Conservation (phyloP, 1,284 basidiomycete species). For the Taiwanofungus camphoratus region DNA sequence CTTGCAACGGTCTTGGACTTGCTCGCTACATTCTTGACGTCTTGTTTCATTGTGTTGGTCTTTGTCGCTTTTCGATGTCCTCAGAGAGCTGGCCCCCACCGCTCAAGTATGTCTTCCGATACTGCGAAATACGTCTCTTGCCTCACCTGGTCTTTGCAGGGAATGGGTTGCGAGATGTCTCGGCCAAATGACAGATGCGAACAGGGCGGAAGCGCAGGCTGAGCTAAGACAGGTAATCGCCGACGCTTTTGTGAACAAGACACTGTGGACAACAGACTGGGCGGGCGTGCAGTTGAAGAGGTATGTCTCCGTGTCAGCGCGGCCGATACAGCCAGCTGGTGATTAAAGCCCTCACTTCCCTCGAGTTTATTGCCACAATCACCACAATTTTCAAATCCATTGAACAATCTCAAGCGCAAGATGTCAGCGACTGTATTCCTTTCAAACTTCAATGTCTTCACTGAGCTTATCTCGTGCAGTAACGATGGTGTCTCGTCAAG, state of each 20-base stretch:
- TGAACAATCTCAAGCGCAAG: conserved; percentile 63
- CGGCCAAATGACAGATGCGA: conserved; percentile 74
- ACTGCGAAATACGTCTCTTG: background rate
- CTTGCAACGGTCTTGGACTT: background rate
- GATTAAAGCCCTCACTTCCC: conserved; percentile 22
- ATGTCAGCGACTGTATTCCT: conserved; percentile 31
- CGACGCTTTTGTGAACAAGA: conserved; percentile 72
- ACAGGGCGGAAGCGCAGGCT: conserved; percentile 68
- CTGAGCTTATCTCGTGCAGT: conserved; percentile 3
- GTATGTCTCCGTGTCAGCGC: conserved; percentile 32
- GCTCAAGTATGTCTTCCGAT: conserved; percentile 27
- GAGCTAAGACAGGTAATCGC: conserved; percentile 85
- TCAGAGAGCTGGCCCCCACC: conserved; percentile 34
- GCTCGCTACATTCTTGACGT: too few species aligned
- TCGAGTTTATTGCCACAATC: conserved; percentile 64
- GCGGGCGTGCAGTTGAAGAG: conserved; percentile 73
- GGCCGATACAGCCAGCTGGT: too few species aligned
- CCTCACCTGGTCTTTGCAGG: conserved; percentile 33
- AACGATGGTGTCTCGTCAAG: conserved; percentile 18
- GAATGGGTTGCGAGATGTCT: conserved; percentile 83
- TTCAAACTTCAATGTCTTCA: background rate
- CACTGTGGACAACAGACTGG: conserved; percentile 90
- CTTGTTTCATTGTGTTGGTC: conserved; percentile 1
- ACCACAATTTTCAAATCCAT: conserved; percentile 36
- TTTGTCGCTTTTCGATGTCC: too few species aligned